phyloP scores from a whole-genome alignment of 2,329 filamentous ascomycete species.

The Bipolaris zeicola region DNA sequence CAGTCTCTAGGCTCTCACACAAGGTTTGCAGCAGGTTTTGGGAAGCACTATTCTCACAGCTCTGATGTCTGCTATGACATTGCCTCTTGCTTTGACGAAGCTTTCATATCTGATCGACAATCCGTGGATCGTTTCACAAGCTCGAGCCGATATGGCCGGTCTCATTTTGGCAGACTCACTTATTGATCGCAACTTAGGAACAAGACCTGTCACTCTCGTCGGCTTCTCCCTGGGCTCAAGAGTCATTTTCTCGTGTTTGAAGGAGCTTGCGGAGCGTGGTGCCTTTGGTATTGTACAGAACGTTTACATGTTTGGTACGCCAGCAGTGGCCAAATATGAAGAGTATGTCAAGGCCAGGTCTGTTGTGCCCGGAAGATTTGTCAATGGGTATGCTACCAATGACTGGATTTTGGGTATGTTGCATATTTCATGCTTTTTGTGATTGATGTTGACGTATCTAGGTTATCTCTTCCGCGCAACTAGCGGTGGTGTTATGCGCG shows the following conservation, averaged over 20 bases:
- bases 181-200: slow-evolving; percentile 87
- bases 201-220: slow-evolving; percentile 87
- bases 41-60: slow-evolving; percentile 86
- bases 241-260: slow-evolving; percentile 89
- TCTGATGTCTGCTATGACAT: slow-evolving; percentile 88
- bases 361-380: slow-evolving; percentile 89
- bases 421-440: not conserved
- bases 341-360: slow-evolving; percentile 81
- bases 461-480: slow-evolving; percentile 93
- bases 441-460: slow-evolving; percentile 26
- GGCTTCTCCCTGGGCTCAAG: slow-evolving; percentile 92
- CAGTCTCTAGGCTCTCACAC: slow-evolving; percentile 78
- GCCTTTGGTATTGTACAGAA: slow-evolving; percentile 91
- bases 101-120: slow-evolving; percentile 97
- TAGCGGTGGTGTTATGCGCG: slow-evolving; percentile 83
- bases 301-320: slow-evolving; percentile 92
- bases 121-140: slow-evolving; percentile 95
- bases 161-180: slow-evolving; percentile 93
- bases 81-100: slow-evolving; percentile 93
- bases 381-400: slow-evolving; percentile 92
- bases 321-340: slow-evolving; percentile 87
- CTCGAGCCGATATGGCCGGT: slow-evolving; percentile 84
- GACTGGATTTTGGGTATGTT: slow-evolving; percentile 86
- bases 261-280: slow-evolving; percentile 82
- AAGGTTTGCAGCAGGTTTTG: slow-evolving; percentile 93